Evolutionary conservation across 331 rosid genomes (phyloP), one percentile per base, ranked within the genome.

Genomic region (Malus hybrid): DNA sequence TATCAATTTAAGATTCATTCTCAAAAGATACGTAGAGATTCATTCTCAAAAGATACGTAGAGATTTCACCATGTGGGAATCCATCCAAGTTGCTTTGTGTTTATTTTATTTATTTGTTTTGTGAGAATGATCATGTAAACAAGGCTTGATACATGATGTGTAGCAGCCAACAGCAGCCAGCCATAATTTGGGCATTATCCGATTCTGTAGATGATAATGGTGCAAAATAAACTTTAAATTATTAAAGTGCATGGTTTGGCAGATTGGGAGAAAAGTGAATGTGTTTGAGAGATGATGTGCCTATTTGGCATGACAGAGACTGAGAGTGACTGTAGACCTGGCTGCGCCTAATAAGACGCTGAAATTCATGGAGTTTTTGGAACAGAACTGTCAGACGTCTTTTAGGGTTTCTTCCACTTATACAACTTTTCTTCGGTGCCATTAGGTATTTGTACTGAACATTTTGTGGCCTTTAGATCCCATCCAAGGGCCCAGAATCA

Each of bases 321-420:
- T 15, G 15, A 4, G 80, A 13, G 18, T 46, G 19, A 14, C 19
- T 48, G 55, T 16, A 42, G 67, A 55, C 20, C 18, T 28, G 67
- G 69, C 80, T 56, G 69, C 80, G 69, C 80, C 80, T 13, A 29
- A 57, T 42, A 68, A 59, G 74, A 68, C 69, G 8, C 9, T 27
- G 4, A 57, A 56, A 67, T 67, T 66, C 22, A 52, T 55, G 50
- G 27, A 71, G 65, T 19, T 33, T 18, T n/a, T 19, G 52, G 15
- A 19, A 34, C 70, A 36, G 5, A 36, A 2, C 20, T 28, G 34
- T 14, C 67, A 28, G 69, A 8, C 4, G 34, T 64, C 13, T 31
- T 9, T 59, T 59, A 4, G 64, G 64, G 31, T 59, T 59, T 57
- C 29, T 20, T 57, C 63, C 15, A 9, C 63, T 1, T 1, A 20